phyloP scores from a whole-genome alignment of 2,329 filamentous ascomycete genomes.

The Aureobasidium sp. region DNA sequence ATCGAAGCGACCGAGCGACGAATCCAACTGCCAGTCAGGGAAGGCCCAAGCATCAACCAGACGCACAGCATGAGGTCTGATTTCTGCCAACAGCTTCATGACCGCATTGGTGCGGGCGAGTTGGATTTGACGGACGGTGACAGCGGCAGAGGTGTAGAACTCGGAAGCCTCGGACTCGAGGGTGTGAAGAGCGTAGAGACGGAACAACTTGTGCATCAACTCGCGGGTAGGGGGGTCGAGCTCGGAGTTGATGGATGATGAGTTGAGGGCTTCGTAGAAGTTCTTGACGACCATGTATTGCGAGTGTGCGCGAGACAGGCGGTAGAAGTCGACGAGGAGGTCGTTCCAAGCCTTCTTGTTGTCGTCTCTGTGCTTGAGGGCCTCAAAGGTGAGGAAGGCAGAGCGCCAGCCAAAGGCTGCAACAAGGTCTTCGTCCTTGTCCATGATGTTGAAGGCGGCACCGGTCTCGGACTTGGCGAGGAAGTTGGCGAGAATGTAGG shows the following conservation, averaged over 20 bases:
- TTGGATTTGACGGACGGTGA: conserved; percentile 64
- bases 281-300: conserved; percentile 73
- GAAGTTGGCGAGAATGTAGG: conserved; percentile 56
- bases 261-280: conserved; percentile 63
- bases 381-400: conserved; percentile 66
- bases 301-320: conserved; percentile 64
- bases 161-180: conserved; percentile 62
- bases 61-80: conserved; percentile 63
- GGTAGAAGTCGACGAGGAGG: conserved; percentile 69
- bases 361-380: conserved; percentile 62
- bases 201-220: conserved; percentile 59
- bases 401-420: conserved; percentile 68
- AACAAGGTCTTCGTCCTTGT: conserved; percentile 60
- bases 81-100: conserved; percentile 61
- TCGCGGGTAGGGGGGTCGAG: conserved; percentile 50
- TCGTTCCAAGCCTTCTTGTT: conserved; percentile 73
- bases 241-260: conserved; percentile 39
- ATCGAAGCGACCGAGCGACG: conserved; percentile 59
- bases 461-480: conserved; percentile 59
- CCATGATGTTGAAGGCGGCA: conserved; percentile 66
- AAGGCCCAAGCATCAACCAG: conserved; percentile 70
- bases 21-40: conserved; percentile 70
- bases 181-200: conserved; percentile 56
- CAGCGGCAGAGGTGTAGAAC: conserved; percentile 62
- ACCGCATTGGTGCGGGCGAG: conserved; percentile 59